Base-by-base conservation (phyloP, 2,329 filamentous ascomycete genomes). In the Cucurbitaria berberidis region DNA sequence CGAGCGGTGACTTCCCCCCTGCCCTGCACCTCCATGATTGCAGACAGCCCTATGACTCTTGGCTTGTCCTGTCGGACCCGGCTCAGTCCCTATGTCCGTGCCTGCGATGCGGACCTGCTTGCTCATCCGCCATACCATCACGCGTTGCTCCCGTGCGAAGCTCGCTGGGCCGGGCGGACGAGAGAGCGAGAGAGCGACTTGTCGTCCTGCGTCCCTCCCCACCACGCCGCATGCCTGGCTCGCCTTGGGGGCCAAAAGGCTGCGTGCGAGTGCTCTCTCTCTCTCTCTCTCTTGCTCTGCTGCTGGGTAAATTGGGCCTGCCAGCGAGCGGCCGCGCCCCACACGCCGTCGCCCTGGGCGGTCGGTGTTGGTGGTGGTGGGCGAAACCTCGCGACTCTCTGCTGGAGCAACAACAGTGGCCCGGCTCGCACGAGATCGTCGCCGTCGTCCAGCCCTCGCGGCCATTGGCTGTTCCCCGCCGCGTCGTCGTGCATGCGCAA, bases 41-140 rank as follows among this genome's bases (percentile, higher is more conserved):
- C 56, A 51, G 49, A 57, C 62, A 64, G 64, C 62, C 64, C 63
- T 67, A 66, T 51, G 59, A 53, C 57, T 57, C 64, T 66, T 63
- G 61, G 58, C 58, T 42, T 47, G 44, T 46, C 47, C 48, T 50
- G 35, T 47, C 58, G 44, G 50, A 51, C 41, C 57, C 58, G 63
- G 60, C 40, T 56, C 60, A 54, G 59, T 53, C 49, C 52, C 49
- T 59, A 60, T 57, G 55, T 63, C 63, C 63, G 63, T 53, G 45
- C 50, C 53, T 49, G 60, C 55, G 18, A 15, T 32, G 29, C 41
- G 16, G n/a, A 26, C 29, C 30, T 43, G 40, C 36, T 24, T 35
- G 35, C 35, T 48, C 40, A 48, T n/a, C n/a, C n/a, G n/a, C n/a
- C n/a, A n/a, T n/a, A n/a, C n/a, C n/a, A n/a, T 42, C 40, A 36